Evolutionary conservation across 106 monocot genomes (phyloP).

Genomic region (Acanthochlamys bracteata): DNA sequence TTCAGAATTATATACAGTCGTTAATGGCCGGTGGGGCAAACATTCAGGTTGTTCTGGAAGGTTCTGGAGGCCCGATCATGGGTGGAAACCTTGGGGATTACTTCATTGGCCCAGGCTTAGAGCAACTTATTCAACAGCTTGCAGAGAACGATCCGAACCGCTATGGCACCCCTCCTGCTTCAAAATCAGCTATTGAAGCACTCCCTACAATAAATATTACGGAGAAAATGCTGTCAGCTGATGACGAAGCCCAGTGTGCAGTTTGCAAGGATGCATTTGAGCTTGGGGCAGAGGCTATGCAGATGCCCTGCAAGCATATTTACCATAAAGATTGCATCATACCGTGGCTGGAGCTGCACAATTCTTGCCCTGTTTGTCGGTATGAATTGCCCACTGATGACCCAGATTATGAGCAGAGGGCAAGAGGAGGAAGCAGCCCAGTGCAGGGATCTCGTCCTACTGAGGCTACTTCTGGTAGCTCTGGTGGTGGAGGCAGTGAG

Average conservation of each 20-base stretch:
- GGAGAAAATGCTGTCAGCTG: constrained; percentile 26
- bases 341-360: constrained; percentile 86
- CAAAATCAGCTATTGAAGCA: constrained; percentile 44
- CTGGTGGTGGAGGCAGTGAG: background rate
- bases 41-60: constrained; percentile 78
- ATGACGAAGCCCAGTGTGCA: constrained; percentile 71
- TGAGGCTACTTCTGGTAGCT: constrained; percentile 7
- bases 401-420: constrained; percentile 54
- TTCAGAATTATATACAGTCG: constrained; percentile 28
- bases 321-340: constrained; percentile 83
- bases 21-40: constrained; percentile 48
- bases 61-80: constrained; percentile 4
- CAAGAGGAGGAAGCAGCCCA: background rate
- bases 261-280: constrained; percentile 89
- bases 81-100: constrained; percentile 54
- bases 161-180: constrained; percentile 82
- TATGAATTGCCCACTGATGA: constrained; percentile 84
- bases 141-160: constrained; percentile 91
- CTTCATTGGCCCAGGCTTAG: constrained; percentile 57
- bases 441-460: background rate
- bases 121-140: constrained; percentile 83
- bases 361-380: constrained; percentile 84
- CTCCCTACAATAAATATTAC: constrained; percentile 50
- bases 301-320: constrained; percentile 89
- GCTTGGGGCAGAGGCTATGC: constrained; percentile 50